phyloP scores from a whole-genome alignment of 257 asterid species.

The Petrea volubilis region DNA sequence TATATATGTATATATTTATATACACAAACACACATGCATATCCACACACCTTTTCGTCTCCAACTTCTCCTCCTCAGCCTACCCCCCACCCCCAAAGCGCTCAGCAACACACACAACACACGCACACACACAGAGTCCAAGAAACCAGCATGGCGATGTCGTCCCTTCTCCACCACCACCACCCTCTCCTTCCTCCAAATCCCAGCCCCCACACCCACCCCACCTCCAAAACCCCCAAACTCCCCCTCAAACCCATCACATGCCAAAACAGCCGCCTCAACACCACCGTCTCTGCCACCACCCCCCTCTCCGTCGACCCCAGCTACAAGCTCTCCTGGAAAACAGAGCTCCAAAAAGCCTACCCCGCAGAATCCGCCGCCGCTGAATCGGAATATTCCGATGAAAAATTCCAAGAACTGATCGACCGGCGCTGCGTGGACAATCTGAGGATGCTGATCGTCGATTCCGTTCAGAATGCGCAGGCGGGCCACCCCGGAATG shows the following conservation, averaged over 20 bases:
- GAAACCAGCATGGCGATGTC: slow-evolving; percentile 39
- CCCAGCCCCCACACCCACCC: not conserved
- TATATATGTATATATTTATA: no score
- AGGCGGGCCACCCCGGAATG: slow-evolving; percentile 68
- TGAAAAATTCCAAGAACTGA: slow-evolving; percentile 40
- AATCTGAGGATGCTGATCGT: slow-evolving; percentile 53
- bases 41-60: no score
- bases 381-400: not conserved
- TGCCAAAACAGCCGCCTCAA: slow-evolving; percentile 29
- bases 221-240: not conserved
- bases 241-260: slow-evolving; percentile 2
- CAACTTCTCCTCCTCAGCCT: not conserved
- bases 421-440: slow-evolving; percentile 49
- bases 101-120: no score
- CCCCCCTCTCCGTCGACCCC: slow-evolving; percentile 18
- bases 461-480: slow-evolving; percentile 47
- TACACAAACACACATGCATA: no score
- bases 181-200: slow-evolving; percentile 10
- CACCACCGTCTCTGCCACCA: not conserved
- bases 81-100: no score
- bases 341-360: slow-evolving; percentile 38
- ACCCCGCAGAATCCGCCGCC: slow-evolving; percentile 20
- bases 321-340: slow-evolving; percentile 41
- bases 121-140: no score
- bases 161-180: slow-evolving; percentile 25